These are phyloP conservation scores for Ophiostoma sp. DNA, from an alignment of 2,329 filamentous ascomycete species.

Conservation along the genomic window DNA sequence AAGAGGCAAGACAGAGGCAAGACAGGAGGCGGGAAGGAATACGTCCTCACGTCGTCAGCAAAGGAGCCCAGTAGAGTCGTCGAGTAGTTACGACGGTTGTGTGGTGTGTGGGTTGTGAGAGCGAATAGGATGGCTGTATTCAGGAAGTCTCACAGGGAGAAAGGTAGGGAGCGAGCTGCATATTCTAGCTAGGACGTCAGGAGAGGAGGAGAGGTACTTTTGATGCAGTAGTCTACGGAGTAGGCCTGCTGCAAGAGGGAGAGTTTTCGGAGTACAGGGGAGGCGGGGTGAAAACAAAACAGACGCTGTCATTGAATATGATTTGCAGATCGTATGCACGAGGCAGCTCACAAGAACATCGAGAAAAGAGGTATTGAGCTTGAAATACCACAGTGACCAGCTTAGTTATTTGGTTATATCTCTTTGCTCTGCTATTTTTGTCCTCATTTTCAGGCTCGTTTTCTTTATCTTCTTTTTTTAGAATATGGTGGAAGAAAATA, in stretches of 20 bases:
- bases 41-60: neutral
- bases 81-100: neutral
- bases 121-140: neutral
- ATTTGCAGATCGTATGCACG: neutral
- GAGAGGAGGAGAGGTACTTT: neutral
- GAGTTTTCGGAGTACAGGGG: neutral
- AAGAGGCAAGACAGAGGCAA: neutral
- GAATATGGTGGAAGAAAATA: too few relatives aligned
- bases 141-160: neutral
- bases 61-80: neutral
- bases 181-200: neutral
- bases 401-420: too few relatives aligned
- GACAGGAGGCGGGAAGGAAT: neutral
- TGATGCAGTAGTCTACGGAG: neutral
- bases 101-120: neutral
- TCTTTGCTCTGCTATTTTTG: too few relatives aligned
- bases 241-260: neutral
- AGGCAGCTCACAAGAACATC: neutral
- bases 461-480: too few relatives aligned
- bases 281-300: neutral
- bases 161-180: neutral
- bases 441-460: too few relatives aligned
- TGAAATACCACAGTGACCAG: too few relatives aligned
- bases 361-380: too few relatives aligned
- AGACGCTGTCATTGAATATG: neutral